phyloP scores from a whole-genome alignment of 768 basidiomycete genomes.

The Lentinula guzmanii region DNA sequence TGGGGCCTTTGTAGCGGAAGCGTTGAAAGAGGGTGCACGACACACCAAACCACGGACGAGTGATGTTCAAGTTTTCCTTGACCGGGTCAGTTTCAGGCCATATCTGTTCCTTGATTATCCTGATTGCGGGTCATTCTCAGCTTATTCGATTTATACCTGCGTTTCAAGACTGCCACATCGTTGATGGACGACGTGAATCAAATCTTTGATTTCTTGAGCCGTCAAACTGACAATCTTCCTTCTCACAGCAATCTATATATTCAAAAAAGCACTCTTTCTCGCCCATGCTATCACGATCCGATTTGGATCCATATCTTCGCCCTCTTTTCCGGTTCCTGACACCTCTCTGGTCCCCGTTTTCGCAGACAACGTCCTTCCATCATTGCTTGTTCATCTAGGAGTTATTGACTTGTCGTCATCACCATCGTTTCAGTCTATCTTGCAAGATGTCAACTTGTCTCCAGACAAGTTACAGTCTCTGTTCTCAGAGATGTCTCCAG shows the following conservation, averaged over 20 bases:
- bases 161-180: conserved; percentile 70
- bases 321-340: conserved; percentile 58
- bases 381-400: conserved; percentile 72
- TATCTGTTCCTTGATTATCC: conserved; percentile 3
- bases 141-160: conserved; percentile 73
- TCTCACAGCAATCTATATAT: conserved; percentile 69
- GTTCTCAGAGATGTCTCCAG: conserved; percentile 23
- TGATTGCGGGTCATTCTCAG: conserved; percentile 28
- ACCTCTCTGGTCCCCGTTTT: conserved; percentile 61
- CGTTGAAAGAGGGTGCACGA: conserved; percentile 47
- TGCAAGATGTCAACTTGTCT: conserved; percentile 37
- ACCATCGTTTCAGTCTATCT: conserved; percentile 36
- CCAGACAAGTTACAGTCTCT: conserved; percentile 31
- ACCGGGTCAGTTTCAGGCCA: conserved; percentile 39
- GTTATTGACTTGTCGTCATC: conserved; percentile 61
- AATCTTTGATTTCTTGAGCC: conserved; percentile 2
- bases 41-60: conserved; percentile 17
- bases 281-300: conserved; percentile 63
- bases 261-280: conserved; percentile 87
- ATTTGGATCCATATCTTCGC: conserved; percentile 49
- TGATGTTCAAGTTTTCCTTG: conserved; percentile 53
- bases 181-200: conserved; percentile 57
- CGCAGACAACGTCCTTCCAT: conserved; percentile 78
- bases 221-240: conserved; percentile 5
- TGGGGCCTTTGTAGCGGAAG: conserved; percentile 68